These are phyloP conservation scores for Hanseniaspora osmophila DNA, from an alignment of 805 yeast species.

Conservation along the genomic window DNA sequence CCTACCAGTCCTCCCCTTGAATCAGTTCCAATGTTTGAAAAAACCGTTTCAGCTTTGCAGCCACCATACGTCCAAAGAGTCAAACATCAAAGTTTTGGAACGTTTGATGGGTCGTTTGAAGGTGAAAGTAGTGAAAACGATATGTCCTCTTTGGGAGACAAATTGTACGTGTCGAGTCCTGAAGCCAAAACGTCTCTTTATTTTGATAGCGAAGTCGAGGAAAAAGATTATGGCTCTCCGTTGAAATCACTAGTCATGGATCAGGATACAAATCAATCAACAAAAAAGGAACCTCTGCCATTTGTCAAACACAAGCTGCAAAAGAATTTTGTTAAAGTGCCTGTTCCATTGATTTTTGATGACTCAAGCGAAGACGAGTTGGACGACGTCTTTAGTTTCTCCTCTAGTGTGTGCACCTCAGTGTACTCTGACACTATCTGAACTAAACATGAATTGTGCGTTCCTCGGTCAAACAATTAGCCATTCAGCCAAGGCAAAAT, in stretches of 20 bases:
- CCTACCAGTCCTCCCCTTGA: neutral
- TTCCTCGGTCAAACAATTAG: too few species aligned
- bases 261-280: too few species aligned
- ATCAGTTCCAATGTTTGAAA: neutral
- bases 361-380: too few species aligned
- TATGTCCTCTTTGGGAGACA: neutral
- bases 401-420: too few species aligned
- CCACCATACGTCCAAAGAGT: neutral
- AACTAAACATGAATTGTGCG: too few species aligned
- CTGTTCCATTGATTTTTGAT: too few species aligned
- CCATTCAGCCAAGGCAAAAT: too few species aligned
- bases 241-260: neutral
- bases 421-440: too few species aligned
- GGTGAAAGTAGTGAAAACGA: neutral
- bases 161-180: neutral
- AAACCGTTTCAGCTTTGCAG: neutral
- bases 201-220: neutral
- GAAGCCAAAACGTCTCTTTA: neutral
- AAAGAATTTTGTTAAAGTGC: too few species aligned
- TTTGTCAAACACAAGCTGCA: too few species aligned
- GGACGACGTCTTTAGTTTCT: too few species aligned
- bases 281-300: too few species aligned
- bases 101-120: neutral
- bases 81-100: neutral
- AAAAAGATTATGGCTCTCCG: neutral